Percentiles rank a stretch among this genome's conserved stretches.
phyloP scores from a whole-genome alignment of 2,329 filamentous ascomycete species.

The Penicillium sp. region DNA sequence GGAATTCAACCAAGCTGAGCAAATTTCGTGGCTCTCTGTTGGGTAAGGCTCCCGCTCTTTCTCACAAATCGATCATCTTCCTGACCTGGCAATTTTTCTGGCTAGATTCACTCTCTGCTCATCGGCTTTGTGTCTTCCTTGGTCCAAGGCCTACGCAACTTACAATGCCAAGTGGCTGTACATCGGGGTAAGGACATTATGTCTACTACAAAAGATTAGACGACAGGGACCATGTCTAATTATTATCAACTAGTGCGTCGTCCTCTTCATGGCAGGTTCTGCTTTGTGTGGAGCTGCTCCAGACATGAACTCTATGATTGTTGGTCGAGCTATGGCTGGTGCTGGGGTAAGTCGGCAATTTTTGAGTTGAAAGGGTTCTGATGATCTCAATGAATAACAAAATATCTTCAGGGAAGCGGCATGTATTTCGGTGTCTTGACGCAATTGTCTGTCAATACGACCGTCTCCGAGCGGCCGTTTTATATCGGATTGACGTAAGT shows the following conservation, averaged over 20 bases:
- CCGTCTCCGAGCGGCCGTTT: slow-evolving; percentile 12
- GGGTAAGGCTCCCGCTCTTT: background rate
- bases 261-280: slow-evolving; percentile 21
- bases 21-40: background rate
- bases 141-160: slow-evolving; percentile 32
- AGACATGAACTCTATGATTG: slow-evolving; percentile 41
- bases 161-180: slow-evolving; percentile 42
- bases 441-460: slow-evolving; percentile 11
- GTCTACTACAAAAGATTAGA: no score
- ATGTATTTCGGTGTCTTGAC: slow-evolving; percentile 28
- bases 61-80: slow-evolving; percentile 36
- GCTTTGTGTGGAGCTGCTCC: slow-evolving; percentile 40
- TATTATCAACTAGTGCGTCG: slow-evolving; percentile 5
- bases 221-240: no score
- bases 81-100: slow-evolving; percentile 41
- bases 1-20: background rate
- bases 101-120: background rate
- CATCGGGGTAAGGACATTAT: slow-evolving; percentile 8
- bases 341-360: background rate
- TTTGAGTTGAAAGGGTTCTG: background rate
- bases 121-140: slow-evolving; percentile 19
- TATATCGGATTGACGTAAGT: slow-evolving; percentile 22
- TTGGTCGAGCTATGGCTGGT: slow-evolving; percentile 22
- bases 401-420: slow-evolving; percentile 20
- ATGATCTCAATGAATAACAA: background rate